These are phyloP conservation scores for Cladosporium phlei DNA, from an alignment of 2,329 filamentous ascomycete genomes.

Conservation along the genomic window DNA sequence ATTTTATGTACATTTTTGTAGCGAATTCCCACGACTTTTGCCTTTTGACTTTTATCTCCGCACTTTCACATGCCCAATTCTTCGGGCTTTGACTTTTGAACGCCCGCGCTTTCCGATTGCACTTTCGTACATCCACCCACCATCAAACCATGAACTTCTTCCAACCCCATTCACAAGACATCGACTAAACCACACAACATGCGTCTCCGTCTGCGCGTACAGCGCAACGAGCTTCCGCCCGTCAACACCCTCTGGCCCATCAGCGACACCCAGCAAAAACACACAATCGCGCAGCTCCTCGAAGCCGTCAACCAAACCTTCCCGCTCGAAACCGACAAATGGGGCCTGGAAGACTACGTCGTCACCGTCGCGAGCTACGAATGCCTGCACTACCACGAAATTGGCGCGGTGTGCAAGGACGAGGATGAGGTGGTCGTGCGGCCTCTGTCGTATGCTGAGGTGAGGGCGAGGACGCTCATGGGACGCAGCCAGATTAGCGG, in stretches of 20 bases:
- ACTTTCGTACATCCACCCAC: no score
- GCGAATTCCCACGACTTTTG: constrained; percentile 7
- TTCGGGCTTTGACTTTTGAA: constrained; percentile 3
- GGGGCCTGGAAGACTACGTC: constrained; percentile 85
- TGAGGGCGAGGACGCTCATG: constrained; percentile 65
- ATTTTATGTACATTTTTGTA: constrained; percentile 8
- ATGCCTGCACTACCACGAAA: constrained; percentile 76
- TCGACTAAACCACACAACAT: constrained; percentile 38
- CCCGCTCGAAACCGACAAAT: constrained; percentile 73
- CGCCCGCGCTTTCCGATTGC: no score
- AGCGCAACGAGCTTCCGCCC: constrained; percentile 68
- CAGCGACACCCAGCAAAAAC: constrained; percentile 30
- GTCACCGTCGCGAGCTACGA: constrained; percentile 78
- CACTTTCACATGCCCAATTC: constrained; percentile 5
- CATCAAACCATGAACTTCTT: no score
- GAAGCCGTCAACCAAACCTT: constrained; percentile 73
- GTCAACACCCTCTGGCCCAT: constrained; percentile 69
- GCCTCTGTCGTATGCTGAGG: constrained; percentile 68
- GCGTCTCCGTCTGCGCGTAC: constrained; percentile 69
- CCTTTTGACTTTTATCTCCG: background rate
- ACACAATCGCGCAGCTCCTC: constrained; percentile 70
- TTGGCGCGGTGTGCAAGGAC: constrained; percentile 67
- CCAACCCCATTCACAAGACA: background rate
- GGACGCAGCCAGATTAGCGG: constrained; percentile 76
- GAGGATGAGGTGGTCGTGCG: constrained; percentile 83